phyloP scores from a whole-genome alignment of 768 basidiomycete genomes.

The Lentinula detonsa region DNA sequence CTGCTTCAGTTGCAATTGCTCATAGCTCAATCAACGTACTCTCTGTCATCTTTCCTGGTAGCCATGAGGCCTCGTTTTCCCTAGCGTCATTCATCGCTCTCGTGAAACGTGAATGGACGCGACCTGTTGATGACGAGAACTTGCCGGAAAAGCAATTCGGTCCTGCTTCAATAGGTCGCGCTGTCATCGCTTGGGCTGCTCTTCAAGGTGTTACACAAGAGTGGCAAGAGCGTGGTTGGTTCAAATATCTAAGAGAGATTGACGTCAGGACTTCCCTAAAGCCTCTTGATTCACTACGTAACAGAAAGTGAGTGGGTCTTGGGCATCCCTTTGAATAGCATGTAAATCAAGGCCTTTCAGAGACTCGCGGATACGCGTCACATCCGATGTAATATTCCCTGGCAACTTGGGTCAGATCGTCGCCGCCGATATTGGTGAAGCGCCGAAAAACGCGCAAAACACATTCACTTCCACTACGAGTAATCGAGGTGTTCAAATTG shows the following conservation, averaged over 20 bases:
- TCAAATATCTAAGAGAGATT: conserved; percentile 59
- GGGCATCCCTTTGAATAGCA: neutral
- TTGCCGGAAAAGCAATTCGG: conserved; percentile 58
- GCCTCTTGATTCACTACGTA: conserved; percentile 21
- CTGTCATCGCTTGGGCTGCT: conserved; percentile 74
- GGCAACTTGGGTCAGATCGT: conserved; percentile 68
- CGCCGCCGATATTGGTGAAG: conserved; percentile 76
- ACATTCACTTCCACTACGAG: conserved; percentile 10
- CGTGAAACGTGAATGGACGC: conserved; percentile 72
- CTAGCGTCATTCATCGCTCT: conserved; percentile 74
- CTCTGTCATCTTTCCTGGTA: conserved; percentile 65
- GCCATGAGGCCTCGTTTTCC: conserved; percentile 77
- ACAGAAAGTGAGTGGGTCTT: conserved; percentile 24
- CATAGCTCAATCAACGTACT: conserved; percentile 73
- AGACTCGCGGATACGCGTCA: conserved; percentile 63
- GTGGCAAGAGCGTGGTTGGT: conserved; percentile 72
- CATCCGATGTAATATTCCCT: conserved; percentile 65
- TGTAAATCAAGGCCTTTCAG: conserved; percentile 14
- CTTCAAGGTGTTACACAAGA: conserved; percentile 78
- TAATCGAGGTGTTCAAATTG: conserved; percentile 4
- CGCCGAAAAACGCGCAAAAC: conserved; percentile 28
- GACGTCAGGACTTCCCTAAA: conserved; percentile 43
- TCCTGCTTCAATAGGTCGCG: conserved; percentile 59
- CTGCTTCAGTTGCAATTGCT: conserved; percentile 68
- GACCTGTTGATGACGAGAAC: conserved; percentile 42